These are phyloP conservation scores for Dryas alaskensis DNA, from an alignment of 306 rosid genomes.

Conservation along the genomic window DNA sequence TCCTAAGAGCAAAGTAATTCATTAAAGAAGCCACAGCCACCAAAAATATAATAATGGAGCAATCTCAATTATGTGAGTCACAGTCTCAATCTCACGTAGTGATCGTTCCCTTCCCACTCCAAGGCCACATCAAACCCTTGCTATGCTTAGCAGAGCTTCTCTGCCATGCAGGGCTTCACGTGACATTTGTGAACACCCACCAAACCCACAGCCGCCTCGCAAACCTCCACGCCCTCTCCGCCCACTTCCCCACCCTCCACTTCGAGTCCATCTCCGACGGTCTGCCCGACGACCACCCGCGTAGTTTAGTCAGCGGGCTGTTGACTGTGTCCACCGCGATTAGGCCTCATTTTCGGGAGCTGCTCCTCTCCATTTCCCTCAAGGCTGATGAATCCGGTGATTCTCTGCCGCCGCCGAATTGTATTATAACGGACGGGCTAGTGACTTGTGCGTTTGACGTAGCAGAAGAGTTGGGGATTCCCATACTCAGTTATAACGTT, in stretches of 20 bases:
- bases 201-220: slow-evolving; percentile 7
- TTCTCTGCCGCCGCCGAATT: neutral
- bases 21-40: too few species aligned
- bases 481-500: neutral
- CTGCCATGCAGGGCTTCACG: slow-evolving; percentile 12
- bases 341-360: neutral
- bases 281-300: slow-evolving; percentile 1
- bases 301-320: neutral
- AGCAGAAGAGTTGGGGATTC: slow-evolving; percentile 9
- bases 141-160: slow-evolving; percentile 21
- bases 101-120: slow-evolving; percentile 14
- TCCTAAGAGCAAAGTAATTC: too few species aligned
- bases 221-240: neutral
- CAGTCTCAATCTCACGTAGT: slow-evolving; percentile 12
- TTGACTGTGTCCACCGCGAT: neutral
- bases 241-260: slow-evolving; percentile 16
- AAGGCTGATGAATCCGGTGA: neutral
- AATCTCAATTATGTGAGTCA: neutral
- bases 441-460: slow-evolving; percentile 11
- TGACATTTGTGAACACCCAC: slow-evolving; percentile 20
- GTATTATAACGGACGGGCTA: slow-evolving; percentile 2
- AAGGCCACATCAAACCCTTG: slow-evolving; percentile 26
- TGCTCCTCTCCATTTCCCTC: neutral
- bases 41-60: slow-evolving; percentile 32
- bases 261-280: slow-evolving; percentile 21